phyloP scores from a whole-genome alignment of 768 basidiomycete species.

The Fomitopsis pulvina region DNA sequence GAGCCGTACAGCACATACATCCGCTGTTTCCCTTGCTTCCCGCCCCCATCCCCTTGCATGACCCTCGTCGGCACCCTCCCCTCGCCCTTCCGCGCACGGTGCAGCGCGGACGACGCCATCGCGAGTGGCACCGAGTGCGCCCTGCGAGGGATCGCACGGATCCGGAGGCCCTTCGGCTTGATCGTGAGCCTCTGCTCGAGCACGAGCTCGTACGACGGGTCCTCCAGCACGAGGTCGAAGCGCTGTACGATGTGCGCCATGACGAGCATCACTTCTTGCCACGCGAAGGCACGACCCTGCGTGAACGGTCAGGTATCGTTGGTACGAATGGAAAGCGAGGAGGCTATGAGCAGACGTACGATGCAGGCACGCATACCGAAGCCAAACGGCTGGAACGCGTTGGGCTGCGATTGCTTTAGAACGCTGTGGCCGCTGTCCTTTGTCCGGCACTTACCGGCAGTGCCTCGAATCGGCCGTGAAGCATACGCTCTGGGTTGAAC shows the following conservation, averaged over 20 bases:
- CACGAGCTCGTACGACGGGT: constrained; percentile 37
- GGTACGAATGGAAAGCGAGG: not conserved
- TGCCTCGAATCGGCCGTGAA: constrained; percentile 42
- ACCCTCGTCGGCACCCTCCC: not conserved
- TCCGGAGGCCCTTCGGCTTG: constrained; percentile 37
- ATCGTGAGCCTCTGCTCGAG: constrained; percentile 41
- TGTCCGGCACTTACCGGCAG: constrained; percentile 28
- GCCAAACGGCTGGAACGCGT: constrained; percentile 37
- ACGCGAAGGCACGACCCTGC: constrained; percentile 38
- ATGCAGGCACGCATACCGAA: constrained; percentile 21
- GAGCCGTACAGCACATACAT: constrained; percentile 39
- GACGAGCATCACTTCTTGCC: constrained; percentile 40
- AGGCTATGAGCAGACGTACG: constrained; percentile 8
- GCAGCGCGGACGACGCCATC: constrained; percentile 13
- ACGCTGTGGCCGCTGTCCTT: not conserved
- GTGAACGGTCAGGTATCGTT: not conserved
- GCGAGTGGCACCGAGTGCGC: constrained; percentile 8
- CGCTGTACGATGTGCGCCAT: constrained; percentile 36
- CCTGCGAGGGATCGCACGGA: constrained; percentile 32
- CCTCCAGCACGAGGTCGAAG: constrained; percentile 37
- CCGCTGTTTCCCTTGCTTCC: constrained; percentile 18
- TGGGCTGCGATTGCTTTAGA: constrained; percentile 22
- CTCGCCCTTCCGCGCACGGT: constrained; percentile 1
- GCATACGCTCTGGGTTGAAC: constrained; percentile 43
- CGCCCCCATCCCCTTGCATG: not conserved